Percentiles rank a stretch among this genome's conserved stretches.
These are phyloP conservation scores for Ogataea kodamae DNA, from an alignment of 805 yeast species.

Conservation along the genomic window DNA sequence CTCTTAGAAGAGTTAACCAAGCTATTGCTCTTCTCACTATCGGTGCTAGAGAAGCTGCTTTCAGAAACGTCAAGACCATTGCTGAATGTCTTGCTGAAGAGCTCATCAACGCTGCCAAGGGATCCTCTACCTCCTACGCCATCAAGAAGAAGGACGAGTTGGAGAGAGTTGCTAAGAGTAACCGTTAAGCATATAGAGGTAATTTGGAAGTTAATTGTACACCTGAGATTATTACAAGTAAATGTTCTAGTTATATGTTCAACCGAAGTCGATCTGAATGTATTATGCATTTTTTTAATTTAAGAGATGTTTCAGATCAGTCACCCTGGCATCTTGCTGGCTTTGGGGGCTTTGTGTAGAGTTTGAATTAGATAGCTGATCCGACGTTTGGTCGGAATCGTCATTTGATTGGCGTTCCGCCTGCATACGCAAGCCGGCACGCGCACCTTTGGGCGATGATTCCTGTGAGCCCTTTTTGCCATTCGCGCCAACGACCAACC, in stretches of 20 bases:
- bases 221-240: no score
- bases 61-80: constrained; percentile 99
- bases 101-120: constrained; percentile 99
- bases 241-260: no score
- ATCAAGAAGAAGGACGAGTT: constrained; percentile 99
- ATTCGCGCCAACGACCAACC: constrained; percentile 44
- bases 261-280: no score
- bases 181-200: constrained; percentile 70
- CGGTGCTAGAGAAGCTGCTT: constrained; percentile 99
- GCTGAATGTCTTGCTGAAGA: constrained; percentile 99
- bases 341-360: no score
- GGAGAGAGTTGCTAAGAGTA: constrained; percentile 99
- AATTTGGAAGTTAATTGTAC: constrained; percentile 6
- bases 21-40: constrained; percentile 96
- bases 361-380: background rate
- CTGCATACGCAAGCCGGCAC: constrained; percentile 1
- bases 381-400: background rate
- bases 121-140: constrained; percentile 99
- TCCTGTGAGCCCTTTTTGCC: constrained; percentile 8
- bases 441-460: constrained; percentile 5
- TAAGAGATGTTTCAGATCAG: constrained; percentile 6
- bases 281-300: constrained; percentile 5
- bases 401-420: constrained; percentile 1
- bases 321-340: constrained; percentile 2
- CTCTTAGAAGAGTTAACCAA: constrained; percentile 99